Conservation (phyloP, 169 alveolate species). For the Cyclospora cayetanensis region DNA sequence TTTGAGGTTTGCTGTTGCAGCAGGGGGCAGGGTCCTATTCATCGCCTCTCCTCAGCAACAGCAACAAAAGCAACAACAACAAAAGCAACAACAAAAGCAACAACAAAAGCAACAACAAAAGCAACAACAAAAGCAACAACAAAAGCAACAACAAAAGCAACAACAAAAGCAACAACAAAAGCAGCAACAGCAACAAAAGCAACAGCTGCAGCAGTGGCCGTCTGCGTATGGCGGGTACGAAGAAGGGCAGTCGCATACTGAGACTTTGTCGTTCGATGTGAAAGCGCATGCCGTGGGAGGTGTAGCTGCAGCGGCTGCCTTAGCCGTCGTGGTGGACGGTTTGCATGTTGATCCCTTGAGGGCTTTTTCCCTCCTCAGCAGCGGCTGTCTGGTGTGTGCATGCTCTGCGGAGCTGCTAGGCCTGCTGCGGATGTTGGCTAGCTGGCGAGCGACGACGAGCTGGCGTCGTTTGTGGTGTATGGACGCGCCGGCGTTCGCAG, state of each 20-base stretch:
- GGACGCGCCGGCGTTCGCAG: not conserved
- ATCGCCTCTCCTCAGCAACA: not conserved
- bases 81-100: not conserved
- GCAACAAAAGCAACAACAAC: not conserved
- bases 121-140: not conserved
- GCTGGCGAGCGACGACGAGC: not conserved
- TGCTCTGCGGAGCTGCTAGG: not conserved
- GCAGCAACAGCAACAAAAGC: not conserved
- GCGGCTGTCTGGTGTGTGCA: not conserved
- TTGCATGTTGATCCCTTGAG: not conserved
- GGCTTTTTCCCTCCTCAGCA: not conserved
- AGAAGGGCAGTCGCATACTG: not conserved
- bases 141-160: not conserved
- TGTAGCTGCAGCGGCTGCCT: slow-evolving; percentile 1
- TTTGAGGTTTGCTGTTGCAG: not conserved
- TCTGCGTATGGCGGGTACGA: no score
- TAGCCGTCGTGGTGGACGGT: not conserved
- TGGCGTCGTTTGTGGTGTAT: not conserved
- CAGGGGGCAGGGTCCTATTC: not conserved
- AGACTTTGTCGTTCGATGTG: not conserved
- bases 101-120: not conserved
- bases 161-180: not conserved
- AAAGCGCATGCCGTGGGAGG: not conserved
- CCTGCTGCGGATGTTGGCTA: not conserved
- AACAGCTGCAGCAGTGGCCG: not conserved